Percentiles rank a stretch among this genome's conserved stretches.
Evolutionary conservation across 176 grass and related monocot species (phyloP).

Genomic region (Avena sativa): DNA sequence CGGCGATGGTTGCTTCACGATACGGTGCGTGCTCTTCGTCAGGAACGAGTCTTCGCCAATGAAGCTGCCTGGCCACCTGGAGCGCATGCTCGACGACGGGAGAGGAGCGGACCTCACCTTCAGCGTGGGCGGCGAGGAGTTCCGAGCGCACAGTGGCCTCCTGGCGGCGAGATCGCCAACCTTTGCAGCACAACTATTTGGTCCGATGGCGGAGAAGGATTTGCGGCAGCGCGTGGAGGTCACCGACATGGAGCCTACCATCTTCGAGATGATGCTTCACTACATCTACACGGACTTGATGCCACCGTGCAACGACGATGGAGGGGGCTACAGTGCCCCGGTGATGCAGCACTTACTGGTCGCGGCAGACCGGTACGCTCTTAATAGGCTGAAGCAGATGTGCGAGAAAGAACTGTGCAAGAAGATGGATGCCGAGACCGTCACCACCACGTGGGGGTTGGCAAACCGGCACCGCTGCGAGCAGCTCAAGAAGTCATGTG

Average conservation of each 20-base stretch:
- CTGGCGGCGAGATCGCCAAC: constrained; percentile 15
- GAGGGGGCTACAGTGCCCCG: background rate
- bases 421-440: background rate
- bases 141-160: background rate
- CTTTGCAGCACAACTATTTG: constrained; percentile 19
- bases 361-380: background rate
- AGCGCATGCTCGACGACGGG: background rate
- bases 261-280: constrained; percentile 36
- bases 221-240: background rate
- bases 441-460: background rate
- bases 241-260: background rate
- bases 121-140: background rate
- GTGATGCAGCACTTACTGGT: constrained; percentile 19
- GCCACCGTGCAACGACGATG: background rate
- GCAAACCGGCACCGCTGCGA: background rate
- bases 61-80: background rate
- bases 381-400: background rate
- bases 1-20: background rate
- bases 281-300: constrained; percentile 32
- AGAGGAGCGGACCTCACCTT: constrained; percentile 13
- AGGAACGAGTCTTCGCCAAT: background rate
- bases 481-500: background rate
- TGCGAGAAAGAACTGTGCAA: background rate
- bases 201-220: constrained; percentile 26
- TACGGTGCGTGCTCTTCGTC: background rate